Conservation (phyloP, 2,329 filamentous ascomycete genomes). For the Colletotrichum lentis region DNA sequence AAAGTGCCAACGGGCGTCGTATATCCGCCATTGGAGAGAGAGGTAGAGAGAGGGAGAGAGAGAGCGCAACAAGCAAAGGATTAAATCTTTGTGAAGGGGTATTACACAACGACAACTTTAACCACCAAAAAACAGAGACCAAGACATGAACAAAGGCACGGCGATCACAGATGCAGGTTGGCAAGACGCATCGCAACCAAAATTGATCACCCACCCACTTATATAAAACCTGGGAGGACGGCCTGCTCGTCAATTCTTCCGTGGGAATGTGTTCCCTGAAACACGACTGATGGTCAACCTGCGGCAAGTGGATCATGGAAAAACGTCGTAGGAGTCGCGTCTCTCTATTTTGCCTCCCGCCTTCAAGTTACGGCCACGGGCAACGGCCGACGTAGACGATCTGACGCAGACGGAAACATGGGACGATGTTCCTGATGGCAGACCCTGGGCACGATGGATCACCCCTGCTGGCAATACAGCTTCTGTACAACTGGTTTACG, state of each 20-base stretch:
- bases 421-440: not conserved
- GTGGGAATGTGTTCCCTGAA: not conserved
- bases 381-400: not conserved
- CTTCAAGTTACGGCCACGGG: no score
- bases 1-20: not conserved
- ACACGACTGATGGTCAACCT: not conserved
- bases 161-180: not conserved
- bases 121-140: no score
- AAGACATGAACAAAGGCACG: no score
- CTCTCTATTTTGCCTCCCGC: no score
- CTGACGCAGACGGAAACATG: not conserved
- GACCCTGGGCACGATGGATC: not conserved
- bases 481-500: no score
- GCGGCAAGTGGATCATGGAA: not conserved
- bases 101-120: no score
- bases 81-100: not conserved
- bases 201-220: not conserved
- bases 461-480: not conserved
- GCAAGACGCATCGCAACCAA: not conserved
- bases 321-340: no score
- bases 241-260: not conserved
- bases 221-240: not conserved
- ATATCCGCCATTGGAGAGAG: not conserved
- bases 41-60: no score
- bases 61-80: not conserved